Conservation (phyloP, 2,329 filamentous ascomycete species). For the Stromatinia cepivora region DNA sequence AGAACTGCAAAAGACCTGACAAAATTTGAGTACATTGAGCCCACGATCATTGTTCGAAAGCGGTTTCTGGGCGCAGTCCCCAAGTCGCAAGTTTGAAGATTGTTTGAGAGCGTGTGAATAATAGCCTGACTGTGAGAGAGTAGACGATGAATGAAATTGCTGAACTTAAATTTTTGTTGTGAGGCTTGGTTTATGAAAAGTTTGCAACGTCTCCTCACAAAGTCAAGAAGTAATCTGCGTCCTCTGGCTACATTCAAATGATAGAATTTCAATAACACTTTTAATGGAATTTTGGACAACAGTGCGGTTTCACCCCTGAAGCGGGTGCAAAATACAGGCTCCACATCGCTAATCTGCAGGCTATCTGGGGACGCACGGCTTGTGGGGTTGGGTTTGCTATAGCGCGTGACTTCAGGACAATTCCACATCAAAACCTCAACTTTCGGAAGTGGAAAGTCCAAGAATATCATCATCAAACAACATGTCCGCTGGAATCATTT, state of each 20-base stretch:
- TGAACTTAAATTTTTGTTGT: not conserved
- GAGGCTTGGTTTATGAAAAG: not conserved
- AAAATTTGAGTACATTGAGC: not conserved
- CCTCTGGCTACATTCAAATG: not conserved
- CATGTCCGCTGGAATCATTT: conserved; percentile 8
- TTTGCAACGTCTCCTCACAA: not conserved
- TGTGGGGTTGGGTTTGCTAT: not conserved
- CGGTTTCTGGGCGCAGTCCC: not conserved
- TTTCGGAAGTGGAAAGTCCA: not conserved
- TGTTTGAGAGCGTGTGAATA: not conserved
- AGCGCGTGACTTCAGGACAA: not conserved
- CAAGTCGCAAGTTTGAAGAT: not conserved
- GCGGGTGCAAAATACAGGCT: not conserved
- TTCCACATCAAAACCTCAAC: not conserved
- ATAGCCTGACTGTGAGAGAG: not conserved
- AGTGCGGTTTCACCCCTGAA: not conserved
- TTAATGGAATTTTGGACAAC: not conserved
- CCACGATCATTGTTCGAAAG: not conserved
- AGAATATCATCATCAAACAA: not conserved
- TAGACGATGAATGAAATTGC: not conserved
- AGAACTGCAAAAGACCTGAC: not conserved
- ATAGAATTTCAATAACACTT: no score
- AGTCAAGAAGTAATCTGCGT: not conserved
- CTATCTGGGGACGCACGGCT: conserved; percentile 1
- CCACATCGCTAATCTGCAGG: not conserved